Conservation (phyloP, 106 monocot species). For the Dendrobium nobile region DNA sequence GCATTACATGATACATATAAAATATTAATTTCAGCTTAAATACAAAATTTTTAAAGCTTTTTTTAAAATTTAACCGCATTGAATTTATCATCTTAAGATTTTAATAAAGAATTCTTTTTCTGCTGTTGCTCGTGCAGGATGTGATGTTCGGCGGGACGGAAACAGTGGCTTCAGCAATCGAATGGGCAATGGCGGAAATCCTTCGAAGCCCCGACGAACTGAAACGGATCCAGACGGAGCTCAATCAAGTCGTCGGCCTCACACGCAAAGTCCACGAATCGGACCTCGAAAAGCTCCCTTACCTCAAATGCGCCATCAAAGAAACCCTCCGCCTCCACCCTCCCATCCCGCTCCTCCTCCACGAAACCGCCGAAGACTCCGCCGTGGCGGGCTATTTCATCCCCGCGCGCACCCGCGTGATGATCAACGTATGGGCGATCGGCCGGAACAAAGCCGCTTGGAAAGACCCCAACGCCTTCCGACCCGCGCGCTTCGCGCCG, state of each 20-base stretch:
- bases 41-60: no score
- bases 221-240: slow-evolving; percentile 36
- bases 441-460: slow-evolving; percentile 41
- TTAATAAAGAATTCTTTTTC: no score
- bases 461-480: slow-evolving; percentile 41
- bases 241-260: slow-evolving; percentile 33
- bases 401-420: slow-evolving; percentile 38
- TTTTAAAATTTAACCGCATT: no score
- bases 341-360: slow-evolving; percentile 26
- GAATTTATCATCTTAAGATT: no score
- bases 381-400: slow-evolving; percentile 41
- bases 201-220: slow-evolving; percentile 40
- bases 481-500: slow-evolving; percentile 28
- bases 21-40: no score
- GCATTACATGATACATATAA: no score
- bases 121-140: slow-evolving; percentile 20
- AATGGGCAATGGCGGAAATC: slow-evolving; percentile 71
- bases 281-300: slow-evolving; percentile 50
- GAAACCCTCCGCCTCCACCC: slow-evolving; percentile 26
- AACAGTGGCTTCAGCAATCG: slow-evolving; percentile 64
- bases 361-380: slow-evolving; percentile 45
- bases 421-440: slow-evolving; percentile 59
- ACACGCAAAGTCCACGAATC: slow-evolving; percentile 39
- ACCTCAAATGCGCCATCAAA: slow-evolving; percentile 32
- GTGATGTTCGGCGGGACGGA: slow-evolving; percentile 83